Evolutionary conservation across 257 asterid genomes (phyloP), one percentile per base, ranked within the genome.

Genomic region (Penstemon barbatus): DNA sequence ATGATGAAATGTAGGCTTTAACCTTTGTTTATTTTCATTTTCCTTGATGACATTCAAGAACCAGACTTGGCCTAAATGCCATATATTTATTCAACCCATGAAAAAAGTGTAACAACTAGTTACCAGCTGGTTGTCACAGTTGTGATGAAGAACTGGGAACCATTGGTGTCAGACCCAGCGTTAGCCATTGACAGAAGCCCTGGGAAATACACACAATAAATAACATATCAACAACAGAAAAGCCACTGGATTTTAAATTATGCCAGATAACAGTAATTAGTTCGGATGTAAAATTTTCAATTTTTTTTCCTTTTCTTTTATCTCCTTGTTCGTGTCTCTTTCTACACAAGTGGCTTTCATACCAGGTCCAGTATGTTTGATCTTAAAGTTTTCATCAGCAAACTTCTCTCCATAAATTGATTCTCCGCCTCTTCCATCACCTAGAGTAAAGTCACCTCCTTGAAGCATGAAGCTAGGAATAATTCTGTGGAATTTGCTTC

Each of bases 81-180:
- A 25, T 25, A 25, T 25, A 25, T 25, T 25, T 25, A 25, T 25
- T 39, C 50, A 48, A 8, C 45, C 33, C 8, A 38, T 52, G 6
- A 10, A 13, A 13, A 25, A 63, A 41, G 53, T 41, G 52, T 69
- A 19, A 38, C 25, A 42, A 55, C 44, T 45, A 69, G 69, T 79
- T 78, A 87, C 96, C 97, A 94, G 84, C 90, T 88, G n/a, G 98
- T 91, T 63, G 97, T 94, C 84, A 91, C 99, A 8, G 97, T 94
- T n/a, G 97, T 94, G 61, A 94, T 90, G 88, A 94, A 94, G 78
- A 94, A 94, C 74, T 94, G 97, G 69, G 99, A 94, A 40, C 99
- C 97, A 4, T 94, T 94, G 71, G 96, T 90, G 82, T 89, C 91
- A 2, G 75, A 51, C 45, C 97, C 97, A 18, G 99, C 89, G 66